Evolutionary conservation across 192 early-diverging fungal genomes (phyloP).

Genomic region (Backusella tarrabulga): DNA sequence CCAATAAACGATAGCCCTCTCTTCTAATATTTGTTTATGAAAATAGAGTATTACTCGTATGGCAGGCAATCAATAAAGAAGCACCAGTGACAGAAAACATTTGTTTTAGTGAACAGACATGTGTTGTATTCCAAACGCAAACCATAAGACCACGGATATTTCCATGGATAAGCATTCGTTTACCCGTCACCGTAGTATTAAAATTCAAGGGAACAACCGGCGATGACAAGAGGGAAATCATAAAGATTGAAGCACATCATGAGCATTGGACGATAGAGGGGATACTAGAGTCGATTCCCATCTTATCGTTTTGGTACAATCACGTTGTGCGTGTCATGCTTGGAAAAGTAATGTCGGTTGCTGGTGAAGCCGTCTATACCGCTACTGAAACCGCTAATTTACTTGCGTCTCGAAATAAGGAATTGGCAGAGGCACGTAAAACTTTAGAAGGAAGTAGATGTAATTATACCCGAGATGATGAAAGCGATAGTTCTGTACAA

Average conservation of each 20-base stretch:
- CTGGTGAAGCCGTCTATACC: constrained; percentile 47
- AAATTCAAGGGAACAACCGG: constrained; percentile 37
- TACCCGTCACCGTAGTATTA: constrained; percentile 49
- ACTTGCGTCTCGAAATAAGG: constrained; percentile 5
- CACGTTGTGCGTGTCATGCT: constrained; percentile 42
- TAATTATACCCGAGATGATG: neutral
- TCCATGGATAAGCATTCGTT: constrained; percentile 41
- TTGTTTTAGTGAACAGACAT: constrained; percentile 24
- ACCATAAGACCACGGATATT: constrained; percentile 49
- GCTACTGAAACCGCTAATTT: constrained; percentile 23
- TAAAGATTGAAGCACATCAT: constrained; percentile 48
- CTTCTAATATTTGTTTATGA: neutral
- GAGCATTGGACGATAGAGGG: constrained; percentile 59
- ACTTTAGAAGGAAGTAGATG: neutral
- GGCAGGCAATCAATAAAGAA: constrained; percentile 31
- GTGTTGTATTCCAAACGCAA: constrained; percentile 48
- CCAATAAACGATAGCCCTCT: neutral
- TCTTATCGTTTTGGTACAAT: constrained; percentile 56
- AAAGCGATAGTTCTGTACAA: neutral
- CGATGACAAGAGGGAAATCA: constrained; percentile 24
- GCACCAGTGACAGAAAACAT: constrained; percentile 30
- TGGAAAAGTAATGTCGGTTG: constrained; percentile 41
- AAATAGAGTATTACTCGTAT: constrained; percentile 30
- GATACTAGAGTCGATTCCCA: constrained; percentile 47
- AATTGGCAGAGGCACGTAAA: neutral